Evolutionary conservation across 768 basidiomycete genomes (phyloP).

Genomic region (Dendrothele bispora): DNA sequence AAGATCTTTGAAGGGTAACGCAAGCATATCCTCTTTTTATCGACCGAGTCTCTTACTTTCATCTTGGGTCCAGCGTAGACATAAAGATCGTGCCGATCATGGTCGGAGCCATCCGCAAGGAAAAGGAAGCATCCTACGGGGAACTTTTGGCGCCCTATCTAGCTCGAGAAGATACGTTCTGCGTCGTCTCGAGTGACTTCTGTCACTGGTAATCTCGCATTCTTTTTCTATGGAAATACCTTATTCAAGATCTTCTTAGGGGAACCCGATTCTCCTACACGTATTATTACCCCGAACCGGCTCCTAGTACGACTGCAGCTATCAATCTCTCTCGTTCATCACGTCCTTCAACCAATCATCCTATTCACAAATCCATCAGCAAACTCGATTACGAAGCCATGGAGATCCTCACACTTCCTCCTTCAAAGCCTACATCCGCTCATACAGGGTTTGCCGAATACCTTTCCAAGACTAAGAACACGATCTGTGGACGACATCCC

Average conservation of each 20-base stretch:
- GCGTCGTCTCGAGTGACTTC: conserved; percentile 93
- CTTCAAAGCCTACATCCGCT: conserved; percentile 49
- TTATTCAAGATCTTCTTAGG: conserved; percentile 42
- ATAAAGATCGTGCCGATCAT: conserved; percentile 88
- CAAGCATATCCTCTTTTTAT: neutral
- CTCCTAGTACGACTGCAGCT: conserved; percentile 44
- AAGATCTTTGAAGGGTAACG: conserved; percentile 83
- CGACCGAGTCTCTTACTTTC: neutral
- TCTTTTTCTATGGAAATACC: too few relatives aligned
- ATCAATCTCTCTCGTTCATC: conserved; percentile 49
- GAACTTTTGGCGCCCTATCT: conserved; percentile 79
- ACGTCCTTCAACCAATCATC: conserved; percentile 44
- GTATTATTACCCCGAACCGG: conserved; percentile 73
- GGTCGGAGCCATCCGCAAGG: conserved; percentile 72
- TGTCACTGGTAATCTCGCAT: conserved; percentile 81
- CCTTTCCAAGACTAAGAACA: conserved; percentile 79
- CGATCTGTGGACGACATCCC: conserved; percentile 95
- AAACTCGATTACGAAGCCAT: conserved; percentile 88
- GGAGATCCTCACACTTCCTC: conserved; percentile 61
- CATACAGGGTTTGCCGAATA: conserved; percentile 69
- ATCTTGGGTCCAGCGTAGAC: conserved; percentile 47
- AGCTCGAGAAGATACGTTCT: conserved; percentile 75
- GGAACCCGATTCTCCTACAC: conserved; percentile 87
- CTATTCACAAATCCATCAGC: conserved; percentile 83
- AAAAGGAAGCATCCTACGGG: conserved; percentile 65